Evolutionary conservation across 305 asterid species (phyloP).

Genomic region (Fraxinus sp.): DNA sequence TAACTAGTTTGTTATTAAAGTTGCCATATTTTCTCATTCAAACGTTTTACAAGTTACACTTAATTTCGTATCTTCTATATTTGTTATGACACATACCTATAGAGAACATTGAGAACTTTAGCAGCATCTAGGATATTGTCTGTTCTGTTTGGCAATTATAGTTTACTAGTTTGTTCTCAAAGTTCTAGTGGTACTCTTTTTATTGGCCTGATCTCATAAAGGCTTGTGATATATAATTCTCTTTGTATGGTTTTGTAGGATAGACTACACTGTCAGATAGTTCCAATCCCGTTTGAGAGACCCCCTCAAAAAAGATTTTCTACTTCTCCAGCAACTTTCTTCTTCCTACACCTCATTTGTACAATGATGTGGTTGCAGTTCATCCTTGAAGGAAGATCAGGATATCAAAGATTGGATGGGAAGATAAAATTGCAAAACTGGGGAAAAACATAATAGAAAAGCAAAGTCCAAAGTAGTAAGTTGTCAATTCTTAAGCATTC

Average conservation of each 20-base stretch:
- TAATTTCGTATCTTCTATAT: slow-evolving; percentile 20
- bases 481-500: no score
- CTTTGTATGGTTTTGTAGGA: slow-evolving; percentile 22
- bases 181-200: background rate
- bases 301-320: slow-evolving; percentile 40
- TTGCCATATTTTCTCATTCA: no score
- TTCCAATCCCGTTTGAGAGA: slow-evolving; percentile 35
- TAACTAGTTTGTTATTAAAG: no score
- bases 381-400: no score
- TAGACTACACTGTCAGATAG: slow-evolving; percentile 16
- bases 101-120: slow-evolving; percentile 15
- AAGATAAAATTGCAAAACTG: no score
- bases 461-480: no score
- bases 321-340: no score
- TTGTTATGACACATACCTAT: slow-evolving; percentile 4
- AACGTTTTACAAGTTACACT: no score
- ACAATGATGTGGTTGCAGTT: no score
- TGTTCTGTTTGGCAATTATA: background rate
- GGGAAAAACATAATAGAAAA: no score
- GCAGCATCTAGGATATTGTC: slow-evolving; percentile 8
- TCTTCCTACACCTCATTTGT: no score
- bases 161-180: background rate
- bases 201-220: background rate
- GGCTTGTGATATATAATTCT: slow-evolving; percentile 16
- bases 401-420: no score